Conservation (phyloP, 306 rosid genomes). For the Castanospermum australe region DNA sequence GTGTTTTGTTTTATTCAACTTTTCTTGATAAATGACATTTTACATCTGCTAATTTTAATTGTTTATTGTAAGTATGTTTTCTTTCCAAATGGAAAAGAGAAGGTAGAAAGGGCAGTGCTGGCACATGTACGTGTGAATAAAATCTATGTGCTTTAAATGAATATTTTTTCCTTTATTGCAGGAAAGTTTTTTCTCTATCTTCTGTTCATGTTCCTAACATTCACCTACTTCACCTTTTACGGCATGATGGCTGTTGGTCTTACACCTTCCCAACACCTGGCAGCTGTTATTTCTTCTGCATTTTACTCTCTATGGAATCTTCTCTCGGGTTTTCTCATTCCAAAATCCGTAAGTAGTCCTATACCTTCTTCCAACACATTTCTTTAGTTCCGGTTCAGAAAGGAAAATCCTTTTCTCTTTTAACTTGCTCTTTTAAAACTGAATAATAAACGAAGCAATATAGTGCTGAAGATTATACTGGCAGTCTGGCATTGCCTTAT, state of each 20-base stretch:
- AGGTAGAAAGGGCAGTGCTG: not conserved
- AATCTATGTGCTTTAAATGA: not conserved
- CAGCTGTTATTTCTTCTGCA: constrained; percentile 91
- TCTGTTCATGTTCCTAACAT: constrained; percentile 87
- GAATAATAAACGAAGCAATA: not conserved
- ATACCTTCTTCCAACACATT: not conserved
- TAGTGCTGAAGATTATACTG: not conserved
- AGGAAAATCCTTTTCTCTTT: not conserved
- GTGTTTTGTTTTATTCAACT: not conserved
- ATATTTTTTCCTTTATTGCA: constrained; percentile 37
- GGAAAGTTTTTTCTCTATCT: constrained; percentile 76
- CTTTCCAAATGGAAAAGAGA: not conserved
- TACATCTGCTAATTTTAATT: not conserved
- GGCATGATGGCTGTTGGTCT: constrained; percentile 97
- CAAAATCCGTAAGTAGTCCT: constrained; percentile 69
- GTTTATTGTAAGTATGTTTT: not conserved
- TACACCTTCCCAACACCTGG: constrained; percentile 74
- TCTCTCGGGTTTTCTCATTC: constrained; percentile 90
- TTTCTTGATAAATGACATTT: not conserved
- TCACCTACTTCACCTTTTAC: constrained; percentile 91
- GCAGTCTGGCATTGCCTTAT: not conserved
- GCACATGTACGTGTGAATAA: not conserved
- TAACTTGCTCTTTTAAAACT: not conserved
- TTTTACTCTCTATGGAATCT: constrained; percentile 96
- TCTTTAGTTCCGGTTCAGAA: not conserved